Conservation (phyloP, 371 early-diverging fungal species). For the Cokeromyces recurvatus region DNA sequence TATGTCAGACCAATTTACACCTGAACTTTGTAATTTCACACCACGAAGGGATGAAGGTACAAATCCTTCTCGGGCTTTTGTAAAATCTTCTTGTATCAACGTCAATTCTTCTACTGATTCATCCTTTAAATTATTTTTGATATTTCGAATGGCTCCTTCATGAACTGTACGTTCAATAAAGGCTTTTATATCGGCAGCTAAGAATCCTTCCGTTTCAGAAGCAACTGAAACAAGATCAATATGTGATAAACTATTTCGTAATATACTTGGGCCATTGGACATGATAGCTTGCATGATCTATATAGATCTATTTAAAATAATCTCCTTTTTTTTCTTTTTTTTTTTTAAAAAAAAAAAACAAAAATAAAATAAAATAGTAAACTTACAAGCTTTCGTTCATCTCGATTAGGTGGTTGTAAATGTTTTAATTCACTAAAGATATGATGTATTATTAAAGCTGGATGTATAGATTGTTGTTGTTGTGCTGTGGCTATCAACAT, state of each 20-base stretch:
- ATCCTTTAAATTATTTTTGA: slow-evolving; percentile 32
- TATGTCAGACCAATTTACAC: slow-evolving; percentile 85
- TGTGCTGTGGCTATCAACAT: slow-evolving; percentile 67
- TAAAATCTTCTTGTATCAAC: slow-evolving; percentile 63
- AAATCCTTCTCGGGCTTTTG: slow-evolving; percentile 72
- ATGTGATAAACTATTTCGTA: slow-evolving; percentile 30
- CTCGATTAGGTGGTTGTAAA: slow-evolving; percentile 65
- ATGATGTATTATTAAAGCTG: slow-evolving; percentile 58
- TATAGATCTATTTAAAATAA: background rate
- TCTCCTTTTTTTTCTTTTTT: slow-evolving; percentile 19
- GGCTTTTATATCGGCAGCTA: slow-evolving; percentile 78
- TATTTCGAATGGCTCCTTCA: slow-evolving; percentile 71
- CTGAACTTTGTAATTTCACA: slow-evolving; percentile 74
- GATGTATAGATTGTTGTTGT: slow-evolving; percentile 66
- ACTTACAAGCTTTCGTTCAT: slow-evolving; percentile 65
- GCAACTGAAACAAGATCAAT: slow-evolving; percentile 73
- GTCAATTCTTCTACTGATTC: slow-evolving; percentile 5
- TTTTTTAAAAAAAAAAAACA: too few relatives aligned
- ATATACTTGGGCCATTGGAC: slow-evolving; percentile 30
- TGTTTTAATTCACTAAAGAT: slow-evolving; percentile 64
- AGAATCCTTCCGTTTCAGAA: slow-evolving; percentile 85
- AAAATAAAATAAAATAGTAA: too few relatives aligned
- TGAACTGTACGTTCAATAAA: slow-evolving; percentile 81
- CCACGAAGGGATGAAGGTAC: slow-evolving; percentile 81
- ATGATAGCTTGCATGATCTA: slow-evolving; percentile 63